Evolutionary conservation across 108 stramenopile species (phyloP).

Genomic region (Hondaea fermentalgiana): DNA sequence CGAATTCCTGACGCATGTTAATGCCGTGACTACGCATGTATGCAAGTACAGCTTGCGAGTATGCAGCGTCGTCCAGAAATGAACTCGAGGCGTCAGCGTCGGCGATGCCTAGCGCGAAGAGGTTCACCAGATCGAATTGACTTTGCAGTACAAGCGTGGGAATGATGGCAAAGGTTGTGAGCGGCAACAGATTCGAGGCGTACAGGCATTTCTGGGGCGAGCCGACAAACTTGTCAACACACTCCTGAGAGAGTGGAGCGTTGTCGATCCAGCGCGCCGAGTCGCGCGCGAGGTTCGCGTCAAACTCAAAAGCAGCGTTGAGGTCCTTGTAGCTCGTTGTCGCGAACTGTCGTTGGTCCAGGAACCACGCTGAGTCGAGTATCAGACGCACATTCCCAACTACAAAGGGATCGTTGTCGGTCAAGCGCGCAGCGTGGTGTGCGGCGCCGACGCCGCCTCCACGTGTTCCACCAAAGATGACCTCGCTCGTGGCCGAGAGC

Average conservation of each 20-base stretch:
- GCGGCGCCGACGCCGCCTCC: not conserved
- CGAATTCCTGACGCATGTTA: not conserved
- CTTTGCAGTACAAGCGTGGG: not conserved
- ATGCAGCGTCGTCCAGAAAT: not conserved
- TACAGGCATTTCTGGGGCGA: not conserved
- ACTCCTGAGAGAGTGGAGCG: not conserved
- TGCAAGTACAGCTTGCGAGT: not conserved
- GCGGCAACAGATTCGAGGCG: not conserved
- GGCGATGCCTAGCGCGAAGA: not conserved
- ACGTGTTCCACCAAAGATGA: not conserved
- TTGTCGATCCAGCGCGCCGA: not conserved
- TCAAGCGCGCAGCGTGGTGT: not conserved
- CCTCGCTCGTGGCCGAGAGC: not conserved
- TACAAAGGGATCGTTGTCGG: not conserved
- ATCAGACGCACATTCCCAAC: not conserved
- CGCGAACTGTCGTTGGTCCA: not conserved
- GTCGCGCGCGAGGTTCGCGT: not conserved
- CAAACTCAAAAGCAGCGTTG: not conserved
- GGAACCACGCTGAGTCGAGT: not conserved
- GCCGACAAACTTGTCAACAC: not conserved
- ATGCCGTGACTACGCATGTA: not conserved
- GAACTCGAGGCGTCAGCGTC: not conserved
- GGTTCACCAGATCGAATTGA: not conserved
- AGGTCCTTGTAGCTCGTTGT: not conserved
- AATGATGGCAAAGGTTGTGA: not conserved